phyloP scores from a whole-genome alignment of 495 filamentous ascomycete species.

The Hypoxylon fragiforme region DNA sequence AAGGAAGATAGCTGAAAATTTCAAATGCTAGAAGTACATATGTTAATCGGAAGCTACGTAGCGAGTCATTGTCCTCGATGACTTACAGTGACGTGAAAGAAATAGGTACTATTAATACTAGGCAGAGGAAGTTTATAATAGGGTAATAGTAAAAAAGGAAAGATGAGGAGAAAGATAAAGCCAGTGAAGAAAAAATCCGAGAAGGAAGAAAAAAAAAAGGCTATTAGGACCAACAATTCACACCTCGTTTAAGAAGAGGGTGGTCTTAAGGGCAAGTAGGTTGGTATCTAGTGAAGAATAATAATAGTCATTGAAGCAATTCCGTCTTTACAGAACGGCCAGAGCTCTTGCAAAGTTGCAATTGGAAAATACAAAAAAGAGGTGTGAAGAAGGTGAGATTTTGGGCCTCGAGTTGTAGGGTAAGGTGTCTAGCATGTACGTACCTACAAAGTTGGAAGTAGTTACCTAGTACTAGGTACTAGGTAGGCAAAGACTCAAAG shows the following conservation, averaged over 20 bases:
- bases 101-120: conserved; percentile 2
- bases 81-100: conserved; percentile 40
- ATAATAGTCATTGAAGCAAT: conserved; percentile 16
- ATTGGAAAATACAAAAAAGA: conserved; percentile 21
- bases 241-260: conserved; percentile 6
- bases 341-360: conserved; percentile 7
- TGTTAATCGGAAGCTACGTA: conserved; percentile 30
- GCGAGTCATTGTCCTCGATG: conserved; percentile 17
- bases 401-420: conserved; percentile 12
- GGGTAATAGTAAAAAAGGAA: background rate
- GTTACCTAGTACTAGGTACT: too few relatives aligned
- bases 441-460: too few relatives aligned
- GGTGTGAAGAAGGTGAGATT: conserved; percentile 16
- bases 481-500: too few relatives aligned
- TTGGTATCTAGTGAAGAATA: conserved; percentile 10
- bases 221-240: conserved; percentile 6
- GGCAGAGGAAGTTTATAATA: background rate
- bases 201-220: too few relatives aligned
- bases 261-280: conserved; percentile 10
- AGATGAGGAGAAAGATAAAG: conserved; percentile 17
- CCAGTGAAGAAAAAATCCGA: too few relatives aligned
- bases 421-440: too few relatives aligned
- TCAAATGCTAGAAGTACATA: conserved; percentile 31
- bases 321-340: conserved; percentile 13
- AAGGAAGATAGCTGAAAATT: conserved; percentile 19